Evolutionary conservation across 345 rosid species (phyloP).

Genomic region (Arabis alpina): DNA sequence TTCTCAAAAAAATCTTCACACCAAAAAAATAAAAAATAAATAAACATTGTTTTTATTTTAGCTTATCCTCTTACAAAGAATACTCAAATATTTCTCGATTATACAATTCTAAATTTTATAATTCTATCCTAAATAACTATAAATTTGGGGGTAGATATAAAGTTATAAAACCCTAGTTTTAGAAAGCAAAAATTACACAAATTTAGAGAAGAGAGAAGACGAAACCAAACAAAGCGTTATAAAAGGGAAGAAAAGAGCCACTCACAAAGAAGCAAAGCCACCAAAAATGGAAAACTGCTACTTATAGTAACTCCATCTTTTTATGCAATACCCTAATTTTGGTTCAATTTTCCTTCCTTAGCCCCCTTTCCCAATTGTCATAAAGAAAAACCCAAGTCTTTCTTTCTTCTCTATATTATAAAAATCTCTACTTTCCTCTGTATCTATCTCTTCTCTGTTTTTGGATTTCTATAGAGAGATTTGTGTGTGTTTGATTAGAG

Average conservation of each 20-base stretch:
- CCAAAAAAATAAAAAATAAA: background rate
- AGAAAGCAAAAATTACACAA: too few species aligned
- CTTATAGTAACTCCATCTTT: slow-evolving; percentile 43
- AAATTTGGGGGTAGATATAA: background rate
- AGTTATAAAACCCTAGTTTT: slow-evolving; percentile 20
- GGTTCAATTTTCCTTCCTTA: slow-evolving; percentile 38
- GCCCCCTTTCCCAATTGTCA: slow-evolving; percentile 35
- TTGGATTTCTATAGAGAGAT: slow-evolving; percentile 9
- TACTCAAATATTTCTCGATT: background rate
- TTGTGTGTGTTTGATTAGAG: background rate
- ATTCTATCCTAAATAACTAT: too few species aligned
- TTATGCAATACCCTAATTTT: slow-evolving; percentile 41
- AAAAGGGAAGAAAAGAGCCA: slow-evolving; percentile 39
- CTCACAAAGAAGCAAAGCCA: slow-evolving; percentile 38
- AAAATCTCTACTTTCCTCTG: slow-evolving; percentile 31
- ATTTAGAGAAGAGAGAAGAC: slow-evolving; percentile 13
- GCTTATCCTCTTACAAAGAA: background rate
- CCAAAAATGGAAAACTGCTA: slow-evolving; percentile 46
- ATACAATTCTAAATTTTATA: too few species aligned
- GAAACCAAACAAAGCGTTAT: slow-evolving; percentile 32
- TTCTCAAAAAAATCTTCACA: background rate
- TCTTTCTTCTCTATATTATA: slow-evolving; percentile 12
- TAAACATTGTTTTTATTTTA: background rate
- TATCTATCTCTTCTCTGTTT: slow-evolving; percentile 2
- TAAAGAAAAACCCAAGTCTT: slow-evolving; percentile 6